These are phyloP conservation scores for Aspergillus flavus DNA, from an alignment of 2,329 filamentous ascomycete species.

Conservation along the genomic window DNA sequence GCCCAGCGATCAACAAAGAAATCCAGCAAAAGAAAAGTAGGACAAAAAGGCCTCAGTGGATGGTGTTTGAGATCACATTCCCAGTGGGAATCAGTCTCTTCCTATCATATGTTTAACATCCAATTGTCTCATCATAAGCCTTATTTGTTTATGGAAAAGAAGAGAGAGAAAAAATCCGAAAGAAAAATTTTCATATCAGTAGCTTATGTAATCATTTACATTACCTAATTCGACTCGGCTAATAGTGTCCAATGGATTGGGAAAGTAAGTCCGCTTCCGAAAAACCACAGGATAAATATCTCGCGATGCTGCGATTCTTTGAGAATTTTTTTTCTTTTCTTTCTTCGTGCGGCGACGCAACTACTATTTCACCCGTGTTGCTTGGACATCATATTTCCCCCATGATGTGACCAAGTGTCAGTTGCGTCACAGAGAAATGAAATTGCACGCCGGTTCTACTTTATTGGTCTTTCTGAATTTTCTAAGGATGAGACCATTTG, in stretches of 20 bases:
- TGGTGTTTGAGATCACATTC: conserved; percentile 45
- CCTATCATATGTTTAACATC: conserved; percentile 46
- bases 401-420: conserved; percentile 69
- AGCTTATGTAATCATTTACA: conserved; percentile 7
- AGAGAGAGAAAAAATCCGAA: conserved; percentile 10
- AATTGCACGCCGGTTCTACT: conserved; percentile 73
- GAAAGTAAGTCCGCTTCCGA: conserved; percentile 21
- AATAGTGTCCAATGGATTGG: not conserved
- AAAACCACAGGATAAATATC: conserved; percentile 29
- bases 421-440: conserved; percentile 75
- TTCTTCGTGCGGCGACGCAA: conserved; percentile 81
- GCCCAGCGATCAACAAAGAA: not conserved
- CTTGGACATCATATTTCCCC: conserved; percentile 62
- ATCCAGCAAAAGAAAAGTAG: not conserved
- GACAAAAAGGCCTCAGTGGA: conserved; percentile 42
- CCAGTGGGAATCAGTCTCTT: conserved; percentile 49
- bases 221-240: conserved; percentile 18
- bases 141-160: conserved; percentile 24
- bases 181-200: not conserved
- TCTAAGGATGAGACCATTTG: conserved; percentile 48
- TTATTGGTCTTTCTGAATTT: conserved; percentile 51
- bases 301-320: conserved; percentile 13
- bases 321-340: conserved; percentile 53
- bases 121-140: conserved; percentile 50
- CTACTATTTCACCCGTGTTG: conserved; percentile 75